phyloP scores from a whole-genome alignment of 495 filamentous ascomycete genomes.

The Choiromyces venosus region DNA sequence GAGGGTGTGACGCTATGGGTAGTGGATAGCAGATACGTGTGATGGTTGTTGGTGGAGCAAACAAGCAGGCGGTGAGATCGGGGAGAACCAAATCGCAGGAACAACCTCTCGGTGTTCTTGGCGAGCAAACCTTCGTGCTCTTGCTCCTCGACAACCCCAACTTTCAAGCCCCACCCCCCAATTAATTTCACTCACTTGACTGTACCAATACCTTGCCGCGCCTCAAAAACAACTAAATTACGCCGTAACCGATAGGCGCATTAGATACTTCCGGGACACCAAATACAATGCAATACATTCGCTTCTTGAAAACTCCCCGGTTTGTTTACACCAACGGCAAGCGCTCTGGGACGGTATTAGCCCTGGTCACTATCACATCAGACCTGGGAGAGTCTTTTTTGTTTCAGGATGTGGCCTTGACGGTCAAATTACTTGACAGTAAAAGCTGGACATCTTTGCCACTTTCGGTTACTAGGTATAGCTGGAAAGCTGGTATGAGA shows the following conservation, averaged over 20 bases:
- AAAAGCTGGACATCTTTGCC: conserved; percentile 44
- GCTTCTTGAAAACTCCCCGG: conserved; percentile 63
- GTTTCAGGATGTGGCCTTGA: conserved; percentile 56
- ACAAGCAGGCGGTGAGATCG: not conserved
- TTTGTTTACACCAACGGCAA: conserved; percentile 44
- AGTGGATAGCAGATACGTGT: not conserved
- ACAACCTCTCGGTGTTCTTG: conserved; percentile 1
- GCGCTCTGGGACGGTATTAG: conserved; percentile 43
- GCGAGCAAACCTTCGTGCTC: not conserved
- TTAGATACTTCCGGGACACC: not conserved
- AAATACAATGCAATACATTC: conserved; percentile 63
- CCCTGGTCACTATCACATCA: conserved; percentile 76
- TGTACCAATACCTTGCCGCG: not conserved
- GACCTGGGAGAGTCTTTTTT: conserved; percentile 85
- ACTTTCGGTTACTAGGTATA: conserved; percentile 45
- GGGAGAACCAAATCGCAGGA: not conserved
- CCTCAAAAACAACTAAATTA: not conserved
- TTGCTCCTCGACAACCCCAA: not conserved
- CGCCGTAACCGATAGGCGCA: not conserved
- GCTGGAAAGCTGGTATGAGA: conserved; percentile 55
- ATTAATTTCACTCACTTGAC: not conserved
- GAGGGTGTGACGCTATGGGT: conserved; percentile 6
- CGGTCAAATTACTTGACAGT: conserved; percentile 47
- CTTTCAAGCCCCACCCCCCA: not conserved
- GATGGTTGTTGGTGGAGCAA: conserved; percentile 4